phyloP scores from a whole-genome alignment of 148 eudicot species.

The Rhododendron griersonianum region DNA sequence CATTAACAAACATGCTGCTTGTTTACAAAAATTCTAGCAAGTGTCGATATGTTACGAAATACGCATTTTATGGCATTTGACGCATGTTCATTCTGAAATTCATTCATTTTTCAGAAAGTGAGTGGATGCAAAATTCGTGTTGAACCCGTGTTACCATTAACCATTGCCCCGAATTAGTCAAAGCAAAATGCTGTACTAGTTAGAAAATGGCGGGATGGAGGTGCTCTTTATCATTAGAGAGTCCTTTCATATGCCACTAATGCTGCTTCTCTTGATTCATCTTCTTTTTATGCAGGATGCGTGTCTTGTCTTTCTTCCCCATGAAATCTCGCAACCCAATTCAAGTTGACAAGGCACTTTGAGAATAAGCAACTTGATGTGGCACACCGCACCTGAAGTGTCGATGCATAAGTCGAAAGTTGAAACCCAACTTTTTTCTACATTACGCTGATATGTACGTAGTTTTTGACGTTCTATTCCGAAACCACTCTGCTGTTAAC shows the following conservation, averaged over 20 bases:
- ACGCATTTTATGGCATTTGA: not conserved
- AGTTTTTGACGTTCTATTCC: not conserved
- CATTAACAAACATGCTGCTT: not conserved
- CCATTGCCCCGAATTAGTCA: not conserved
- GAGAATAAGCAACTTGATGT: not conserved
- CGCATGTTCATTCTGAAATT: not conserved
- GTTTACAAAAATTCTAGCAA: not conserved
- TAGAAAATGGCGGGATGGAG: not conserved
- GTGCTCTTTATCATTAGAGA: not conserved
- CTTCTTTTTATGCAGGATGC: slow-evolving; percentile 45
- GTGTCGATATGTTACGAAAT: not conserved
- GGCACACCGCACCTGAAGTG: not conserved
- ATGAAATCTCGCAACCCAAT: slow-evolving; percentile 21
- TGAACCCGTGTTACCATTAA: not conserved
- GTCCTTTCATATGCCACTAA: slow-evolving; percentile 2
- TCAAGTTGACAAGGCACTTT: slow-evolving; percentile 22
- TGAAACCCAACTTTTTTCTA: not conserved
- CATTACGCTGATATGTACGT: not conserved
- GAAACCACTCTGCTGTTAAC: not conserved
- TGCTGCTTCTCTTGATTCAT: not conserved
- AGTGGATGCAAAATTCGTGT: not conserved
- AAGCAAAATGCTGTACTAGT: not conserved
- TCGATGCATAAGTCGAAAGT: not conserved
- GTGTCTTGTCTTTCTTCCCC: slow-evolving; percentile 46
- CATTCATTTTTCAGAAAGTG: not conserved